Evolutionary conservation across 352 stramenopile genomes (phyloP).

Genomic region (Globisporangium nagaii): DNA sequence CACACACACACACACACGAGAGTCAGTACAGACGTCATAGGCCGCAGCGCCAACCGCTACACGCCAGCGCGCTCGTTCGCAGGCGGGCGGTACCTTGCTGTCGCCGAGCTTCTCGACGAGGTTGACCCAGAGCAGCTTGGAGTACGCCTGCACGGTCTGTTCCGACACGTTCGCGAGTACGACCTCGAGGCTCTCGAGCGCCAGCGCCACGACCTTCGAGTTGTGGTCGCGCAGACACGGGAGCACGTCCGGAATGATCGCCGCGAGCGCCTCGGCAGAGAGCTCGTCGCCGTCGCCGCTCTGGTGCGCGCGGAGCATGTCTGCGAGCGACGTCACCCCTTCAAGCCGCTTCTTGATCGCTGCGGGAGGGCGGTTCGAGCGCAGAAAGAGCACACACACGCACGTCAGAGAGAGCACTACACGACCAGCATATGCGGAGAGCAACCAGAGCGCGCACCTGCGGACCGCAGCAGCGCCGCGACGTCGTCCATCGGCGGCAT

Average conservation of each 20-base stretch:
- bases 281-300: slow-evolving; percentile 7
- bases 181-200: slow-evolving; percentile 60
- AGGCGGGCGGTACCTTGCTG: slow-evolving; percentile 53
- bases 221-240: slow-evolving; percentile 81
- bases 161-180: slow-evolving; percentile 44
- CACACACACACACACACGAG: neutral
- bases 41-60: no score
- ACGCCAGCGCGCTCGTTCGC: no score
- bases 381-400: neutral
- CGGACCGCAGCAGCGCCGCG: slow-evolving; percentile 49
- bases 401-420: neutral
- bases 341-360: slow-evolving; percentile 80
- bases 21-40: slow-evolving; percentile 10
- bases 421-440: neutral
- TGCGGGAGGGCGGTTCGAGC: slow-evolving; percentile 1
- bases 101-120: slow-evolving; percentile 73
- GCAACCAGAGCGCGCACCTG: slow-evolving; percentile 20
- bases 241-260: slow-evolving; percentile 48
- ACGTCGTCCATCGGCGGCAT: slow-evolving; percentile 38
- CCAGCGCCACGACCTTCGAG: slow-evolving; percentile 65
- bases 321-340: slow-evolving; percentile 52
- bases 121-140: slow-evolving; percentile 64
- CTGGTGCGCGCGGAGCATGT: slow-evolving; percentile 27
- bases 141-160: slow-evolving; percentile 35
- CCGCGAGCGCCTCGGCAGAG: slow-evolving; percentile 30